Conservation (phyloP, 306 rosid species). For the Trichosanthes cucumerina region DNA sequence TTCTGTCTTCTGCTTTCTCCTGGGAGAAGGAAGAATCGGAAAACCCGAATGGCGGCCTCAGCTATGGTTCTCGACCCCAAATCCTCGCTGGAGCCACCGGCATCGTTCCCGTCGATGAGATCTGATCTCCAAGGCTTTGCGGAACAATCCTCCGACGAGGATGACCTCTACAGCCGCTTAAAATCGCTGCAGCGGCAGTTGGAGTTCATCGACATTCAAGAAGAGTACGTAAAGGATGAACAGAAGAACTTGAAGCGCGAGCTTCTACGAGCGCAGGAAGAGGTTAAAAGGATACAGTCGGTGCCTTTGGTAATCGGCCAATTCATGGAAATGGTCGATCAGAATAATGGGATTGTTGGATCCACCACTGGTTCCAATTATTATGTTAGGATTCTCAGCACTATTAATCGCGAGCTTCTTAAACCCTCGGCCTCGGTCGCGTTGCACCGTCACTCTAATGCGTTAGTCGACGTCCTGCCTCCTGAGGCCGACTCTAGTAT, state of each 20-base stretch:
- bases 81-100: conserved; percentile 54
- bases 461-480: conserved; percentile 91
- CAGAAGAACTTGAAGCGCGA: conserved; percentile 96
- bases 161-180: conserved; percentile 74
- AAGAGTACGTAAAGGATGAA: conserved; percentile 87
- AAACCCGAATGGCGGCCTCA: conserved; percentile 53
- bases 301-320: conserved; percentile 96
- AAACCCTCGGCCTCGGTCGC: conserved; percentile 97
- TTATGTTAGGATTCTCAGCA: conserved; percentile 84
- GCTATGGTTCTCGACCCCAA: conserved; percentile 72
- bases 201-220: conserved; percentile 89
- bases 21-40: background rate
- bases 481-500: conserved; percentile 98
- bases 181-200: conserved; percentile 73
- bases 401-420: conserved; percentile 83
- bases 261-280: conserved; percentile 90
- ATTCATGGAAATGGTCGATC: conserved; percentile 98
- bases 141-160: conserved; percentile 46
- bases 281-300: conserved; percentile 94
- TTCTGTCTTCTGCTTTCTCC: background rate
- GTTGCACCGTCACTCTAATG: conserved; percentile 92
- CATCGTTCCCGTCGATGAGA: conserved; percentile 38
- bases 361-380: conserved; percentile 98
- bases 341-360: conserved; percentile 89
- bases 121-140: conserved; percentile 39